Evolutionary conservation across 2,329 filamentous ascomycete genomes (phyloP), one percentile per base, ranked within the genome.

Genomic region (Fusarium cyanostomum): DNA sequence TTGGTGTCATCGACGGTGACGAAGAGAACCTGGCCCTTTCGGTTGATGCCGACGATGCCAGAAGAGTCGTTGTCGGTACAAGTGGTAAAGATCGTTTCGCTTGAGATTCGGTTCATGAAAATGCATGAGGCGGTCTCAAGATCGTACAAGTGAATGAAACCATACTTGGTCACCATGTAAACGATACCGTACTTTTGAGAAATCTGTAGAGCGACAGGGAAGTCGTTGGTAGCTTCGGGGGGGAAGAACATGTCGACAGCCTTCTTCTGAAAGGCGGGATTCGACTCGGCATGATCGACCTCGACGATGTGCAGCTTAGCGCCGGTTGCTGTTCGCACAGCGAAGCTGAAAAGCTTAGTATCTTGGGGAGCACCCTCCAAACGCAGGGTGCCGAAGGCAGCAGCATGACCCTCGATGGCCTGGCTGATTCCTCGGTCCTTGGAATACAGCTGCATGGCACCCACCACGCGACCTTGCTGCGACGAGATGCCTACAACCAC

Each of bases 51-150:
- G 50, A 99, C 86, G 63, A 99, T 90, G 71, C 96, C 96, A 41
- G 90, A 87, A 15, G 92, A 96, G 18, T 93, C 89, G 52, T 86
- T 85, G 75, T 99, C 95, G 31, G 89, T 82, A 42, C 92, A 90
- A 16, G 94, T 97, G 24, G 94, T 96, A 81, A 99, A 99, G 76
- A 99, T 98, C 24, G 95, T 99, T 76, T 99, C 95, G 82, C 93
- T 97, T 30, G 95, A 99, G 73, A 99, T 99, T 71, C 96, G 91
- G 84, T 99, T 99, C 93, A 99, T 96, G 86, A 97, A 99, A 75
- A 99, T 95, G 76, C 92, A 96, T 11, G 91, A 91, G 56, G 92
- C 96, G 8, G 92, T 95, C 82, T 99, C 96, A 55, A 99, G 87
- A 74, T 99, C 96, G 80, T 99, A 98, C 21, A 99, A 86, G 79